Evolutionary conservation across 139 green algal genomes (phyloP).

Genomic region (Zygnema circumcarinatum): DNA sequence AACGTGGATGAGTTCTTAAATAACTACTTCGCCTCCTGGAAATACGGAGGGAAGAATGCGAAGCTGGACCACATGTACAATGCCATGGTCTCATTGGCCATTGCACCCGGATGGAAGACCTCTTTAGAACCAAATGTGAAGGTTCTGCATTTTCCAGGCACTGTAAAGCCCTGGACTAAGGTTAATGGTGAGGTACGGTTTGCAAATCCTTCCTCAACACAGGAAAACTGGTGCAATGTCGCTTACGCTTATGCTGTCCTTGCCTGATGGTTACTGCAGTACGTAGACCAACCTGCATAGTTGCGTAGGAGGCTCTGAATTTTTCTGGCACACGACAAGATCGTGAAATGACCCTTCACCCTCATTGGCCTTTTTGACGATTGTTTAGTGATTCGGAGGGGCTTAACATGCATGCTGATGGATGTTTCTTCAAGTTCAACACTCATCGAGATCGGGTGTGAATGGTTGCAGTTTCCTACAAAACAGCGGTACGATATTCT

Average conservation of each 20-base stretch:
- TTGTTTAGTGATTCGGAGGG: too few relatives aligned
- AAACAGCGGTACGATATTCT: slow-evolving; percentile 7
- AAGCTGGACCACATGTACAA: slow-evolving; percentile 36
- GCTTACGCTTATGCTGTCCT: too few relatives aligned
- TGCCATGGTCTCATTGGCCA: slow-evolving; percentile 20
- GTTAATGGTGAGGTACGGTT: not conserved
- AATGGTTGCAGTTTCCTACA: slow-evolving; percentile 42
- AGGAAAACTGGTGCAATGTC: too few relatives aligned
- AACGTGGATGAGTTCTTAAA: slow-evolving; percentile 86
- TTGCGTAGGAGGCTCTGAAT: not conserved
- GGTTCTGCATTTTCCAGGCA: slow-evolving; percentile 38
- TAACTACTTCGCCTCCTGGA: slow-evolving; percentile 71
- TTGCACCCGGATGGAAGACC: slow-evolving; percentile 15
- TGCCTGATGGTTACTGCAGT: not conserved
- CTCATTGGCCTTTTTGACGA: too few relatives aligned
- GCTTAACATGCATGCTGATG: too few relatives aligned
- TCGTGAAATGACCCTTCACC: not conserved
- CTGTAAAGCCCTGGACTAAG: not conserved
- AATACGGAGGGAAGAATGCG: slow-evolving; percentile 12
- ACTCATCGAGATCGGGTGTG: too few relatives aligned
- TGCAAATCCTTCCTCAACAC: not conserved
- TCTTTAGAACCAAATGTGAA: slow-evolving; percentile 35
- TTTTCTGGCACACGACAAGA: not conserved
- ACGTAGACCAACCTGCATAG: not conserved
- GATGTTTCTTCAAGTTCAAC: too few relatives aligned